These are phyloP conservation scores for Scutellaria baicalensis DNA, from an alignment of 257 asterid species.

Conservation along the genomic window DNA sequence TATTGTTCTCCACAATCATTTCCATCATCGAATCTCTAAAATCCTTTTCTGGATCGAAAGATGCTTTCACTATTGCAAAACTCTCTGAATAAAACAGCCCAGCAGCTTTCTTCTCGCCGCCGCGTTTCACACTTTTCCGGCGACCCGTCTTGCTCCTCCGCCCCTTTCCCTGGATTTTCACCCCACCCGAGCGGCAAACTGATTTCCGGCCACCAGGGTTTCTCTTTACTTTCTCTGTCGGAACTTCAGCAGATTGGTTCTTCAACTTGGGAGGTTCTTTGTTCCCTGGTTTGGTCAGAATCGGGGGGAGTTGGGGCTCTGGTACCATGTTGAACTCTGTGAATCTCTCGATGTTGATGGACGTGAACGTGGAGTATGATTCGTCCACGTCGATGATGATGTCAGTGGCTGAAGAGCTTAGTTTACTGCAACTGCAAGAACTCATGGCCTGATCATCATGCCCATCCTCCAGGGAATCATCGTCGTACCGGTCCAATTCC, in stretches of 20 bases:
- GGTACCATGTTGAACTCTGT: slow-evolving; percentile 27
- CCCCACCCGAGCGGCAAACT: slow-evolving; percentile 39
- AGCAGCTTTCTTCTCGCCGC: slow-evolving; percentile 15
- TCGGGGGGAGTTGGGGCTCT: slow-evolving; percentile 53
- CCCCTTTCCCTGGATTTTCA: slow-evolving; percentile 43
- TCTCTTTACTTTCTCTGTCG: neutral
- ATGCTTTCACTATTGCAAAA: slow-evolving; percentile 81
- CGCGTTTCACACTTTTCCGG: slow-evolving; percentile 25
- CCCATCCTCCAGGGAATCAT: slow-evolving; percentile 1
- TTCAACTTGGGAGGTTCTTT: neutral
- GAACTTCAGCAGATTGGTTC: neutral
- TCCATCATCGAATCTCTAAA: slow-evolving; percentile 89
- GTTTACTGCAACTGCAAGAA: slow-evolving; percentile 30
- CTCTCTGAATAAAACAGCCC: slow-evolving; percentile 38
- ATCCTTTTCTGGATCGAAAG: slow-evolving; percentile 78
- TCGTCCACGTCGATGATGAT: slow-evolving; percentile 39
- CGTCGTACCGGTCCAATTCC: slow-evolving; percentile 21
- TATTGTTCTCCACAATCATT: slow-evolving; percentile 81
- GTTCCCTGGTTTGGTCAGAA: slow-evolving; percentile 37
- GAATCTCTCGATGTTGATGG: neutral
- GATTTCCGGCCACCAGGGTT: slow-evolving; percentile 36
- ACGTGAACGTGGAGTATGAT: too few species aligned
- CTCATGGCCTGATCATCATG: slow-evolving; percentile 2
- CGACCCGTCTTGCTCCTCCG: slow-evolving; percentile 33
- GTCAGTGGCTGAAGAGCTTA: slow-evolving; percentile 43